Conservation (phyloP, 108 stramenopile genomes). For the Cylindrotheca closterium region DNA sequence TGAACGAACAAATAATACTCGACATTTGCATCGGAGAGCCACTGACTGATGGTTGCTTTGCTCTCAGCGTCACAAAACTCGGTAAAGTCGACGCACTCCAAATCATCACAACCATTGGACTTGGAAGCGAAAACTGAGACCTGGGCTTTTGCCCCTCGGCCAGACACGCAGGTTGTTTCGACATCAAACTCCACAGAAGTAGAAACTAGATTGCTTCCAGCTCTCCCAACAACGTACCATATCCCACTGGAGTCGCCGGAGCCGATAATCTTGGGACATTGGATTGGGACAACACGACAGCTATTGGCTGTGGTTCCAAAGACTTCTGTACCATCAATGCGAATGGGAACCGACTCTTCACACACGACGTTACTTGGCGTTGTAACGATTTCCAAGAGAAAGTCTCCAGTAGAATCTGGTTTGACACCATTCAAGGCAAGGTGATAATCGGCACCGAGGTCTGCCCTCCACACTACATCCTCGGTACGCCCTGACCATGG, state of each 20-base stretch:
- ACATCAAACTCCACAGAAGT: background rate
- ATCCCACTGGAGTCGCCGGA: slow-evolving; percentile 7
- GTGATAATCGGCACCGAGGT: slow-evolving; percentile 5
- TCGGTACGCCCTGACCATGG: slow-evolving; percentile 3
- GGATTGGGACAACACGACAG: slow-evolving; percentile 4
- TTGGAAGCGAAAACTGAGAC: slow-evolving; percentile 3
- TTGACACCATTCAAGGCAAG: slow-evolving; percentile 1
- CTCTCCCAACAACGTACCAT: slow-evolving; percentile 19
- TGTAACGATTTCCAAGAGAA: background rate
- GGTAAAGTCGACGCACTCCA: slow-evolving; percentile 2
- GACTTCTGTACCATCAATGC: background rate
- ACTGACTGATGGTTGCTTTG: slow-evolving; percentile 6
- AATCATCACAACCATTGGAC: background rate
- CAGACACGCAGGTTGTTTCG: background rate
- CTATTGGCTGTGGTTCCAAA: slow-evolving; percentile 12
- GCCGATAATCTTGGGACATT: background rate
- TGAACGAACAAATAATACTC: slow-evolving; percentile 16
- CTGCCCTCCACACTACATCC: slow-evolving; percentile 3
- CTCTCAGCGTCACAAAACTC: background rate
- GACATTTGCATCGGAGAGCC: slow-evolving; percentile 11
- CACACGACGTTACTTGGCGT: slow-evolving; percentile 15
- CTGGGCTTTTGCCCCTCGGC: background rate
- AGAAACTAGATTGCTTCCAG: background rate
- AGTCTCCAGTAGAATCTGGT: slow-evolving; percentile 8
- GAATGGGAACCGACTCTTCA: slow-evolving; percentile 5